These are phyloP conservation scores for Penicillium sp. DNA, from an alignment of 2,329 filamentous ascomycete genomes.

Conservation along the genomic window DNA sequence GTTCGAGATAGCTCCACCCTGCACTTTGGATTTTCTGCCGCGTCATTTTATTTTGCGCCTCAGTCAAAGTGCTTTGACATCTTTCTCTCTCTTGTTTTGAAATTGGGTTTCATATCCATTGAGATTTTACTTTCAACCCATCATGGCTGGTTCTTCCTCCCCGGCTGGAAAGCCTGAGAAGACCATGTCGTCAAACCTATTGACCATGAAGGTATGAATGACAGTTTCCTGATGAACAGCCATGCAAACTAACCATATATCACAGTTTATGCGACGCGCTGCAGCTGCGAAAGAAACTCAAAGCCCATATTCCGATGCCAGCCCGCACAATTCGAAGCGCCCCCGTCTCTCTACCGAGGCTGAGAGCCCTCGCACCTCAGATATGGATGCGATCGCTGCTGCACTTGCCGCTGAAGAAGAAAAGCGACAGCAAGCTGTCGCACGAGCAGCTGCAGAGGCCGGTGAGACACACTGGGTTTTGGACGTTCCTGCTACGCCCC, in stretches of 20 bases:
- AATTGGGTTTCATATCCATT: not conserved
- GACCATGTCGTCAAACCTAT: conserved; percentile 79
- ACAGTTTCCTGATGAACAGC: not conserved
- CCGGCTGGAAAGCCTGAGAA: conserved; percentile 60
- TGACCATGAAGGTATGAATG: conserved; percentile 74
- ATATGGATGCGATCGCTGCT: conserved; percentile 42
- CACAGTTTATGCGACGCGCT: conserved; percentile 85
- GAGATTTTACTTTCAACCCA: not conserved
- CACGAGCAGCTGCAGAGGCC: conserved; percentile 43
- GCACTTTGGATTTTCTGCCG: conserved; percentile 25
- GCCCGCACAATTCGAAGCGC: conserved; percentile 38
- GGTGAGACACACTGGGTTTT: conserved; percentile 49
- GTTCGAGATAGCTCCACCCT: conserved; percentile 5
- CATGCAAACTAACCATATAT: not conserved
- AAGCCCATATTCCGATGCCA: conserved; percentile 38
- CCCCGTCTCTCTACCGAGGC: conserved; percentile 33
- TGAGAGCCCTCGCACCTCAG: conserved; percentile 28
- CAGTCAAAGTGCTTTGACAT: not conserved
- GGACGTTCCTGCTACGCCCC: conserved; percentile 29
- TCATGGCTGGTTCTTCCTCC: conserved; percentile 42
- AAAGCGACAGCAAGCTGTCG: conserved; percentile 41
- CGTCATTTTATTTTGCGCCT: conserved; percentile 8
- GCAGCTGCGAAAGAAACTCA: conserved; percentile 56
- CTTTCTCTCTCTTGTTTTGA: not conserved
- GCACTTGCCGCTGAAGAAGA: conserved; percentile 44